Evolutionary conservation across 352 stramenopile genomes (phyloP).

Genomic region (Phytopythium vexans): DNA sequence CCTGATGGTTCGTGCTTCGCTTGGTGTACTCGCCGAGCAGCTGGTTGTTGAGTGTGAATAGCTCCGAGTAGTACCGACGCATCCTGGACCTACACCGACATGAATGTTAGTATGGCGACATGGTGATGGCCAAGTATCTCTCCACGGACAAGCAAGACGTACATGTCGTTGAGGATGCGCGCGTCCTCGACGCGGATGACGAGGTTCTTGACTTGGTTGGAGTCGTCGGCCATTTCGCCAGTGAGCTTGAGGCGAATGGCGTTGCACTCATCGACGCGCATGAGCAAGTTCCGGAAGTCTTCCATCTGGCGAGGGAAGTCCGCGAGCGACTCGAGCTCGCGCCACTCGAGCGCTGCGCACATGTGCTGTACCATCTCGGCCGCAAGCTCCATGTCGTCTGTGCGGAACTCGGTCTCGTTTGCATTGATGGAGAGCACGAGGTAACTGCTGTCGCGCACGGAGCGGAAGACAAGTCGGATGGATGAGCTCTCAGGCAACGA

Average conservation of each 20-base stretch:
- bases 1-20: conserved; percentile 89
- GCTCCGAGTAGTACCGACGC: conserved; percentile 86
- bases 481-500: conserved; percentile 33
- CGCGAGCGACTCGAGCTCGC: conserved; percentile 77
- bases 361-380: conserved; percentile 90
- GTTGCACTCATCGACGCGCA: conserved; percentile 87
- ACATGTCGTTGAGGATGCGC: conserved; percentile 92
- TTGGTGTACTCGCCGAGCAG: conserved; percentile 92
- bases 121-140: background rate
- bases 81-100: conserved; percentile 51
- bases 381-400: conserved; percentile 84
- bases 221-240: conserved; percentile 92
- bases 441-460: conserved; percentile 46
- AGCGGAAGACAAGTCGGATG: conserved; percentile 56
- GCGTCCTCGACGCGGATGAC: conserved; percentile 90
- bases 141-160: conserved; percentile 14
- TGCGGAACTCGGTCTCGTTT: conserved; percentile 66
- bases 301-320: conserved; percentile 90
- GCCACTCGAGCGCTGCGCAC: conserved; percentile 76
- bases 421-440: conserved; percentile 44
- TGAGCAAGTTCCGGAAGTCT: conserved; percentile 64
- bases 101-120: background rate
- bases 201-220: conserved; percentile 89
- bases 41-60: conserved; percentile 90
- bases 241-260: conserved; percentile 86